These are phyloP conservation scores for Carallia brachiata DNA, from an alignment of 345 rosid species.

Conservation along the genomic window DNA sequence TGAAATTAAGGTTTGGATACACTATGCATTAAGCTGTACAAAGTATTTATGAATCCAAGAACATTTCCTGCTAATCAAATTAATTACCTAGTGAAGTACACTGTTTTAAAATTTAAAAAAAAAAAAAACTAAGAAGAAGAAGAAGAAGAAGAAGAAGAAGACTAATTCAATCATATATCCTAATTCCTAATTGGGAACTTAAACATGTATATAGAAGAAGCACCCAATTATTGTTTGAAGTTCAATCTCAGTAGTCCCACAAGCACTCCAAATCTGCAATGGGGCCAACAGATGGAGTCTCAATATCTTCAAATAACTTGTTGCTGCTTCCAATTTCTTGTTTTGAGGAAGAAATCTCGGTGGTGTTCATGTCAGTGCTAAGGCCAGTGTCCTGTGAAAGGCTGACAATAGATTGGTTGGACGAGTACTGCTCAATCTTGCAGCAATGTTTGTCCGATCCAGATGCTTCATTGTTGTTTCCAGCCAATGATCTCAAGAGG, in stretches of 20 bases:
- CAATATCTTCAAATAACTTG: slow-evolving; percentile 28
- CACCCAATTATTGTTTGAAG: neutral
- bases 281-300: slow-evolving; percentile 18
- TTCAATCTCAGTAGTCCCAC: slow-evolving; percentile 35
- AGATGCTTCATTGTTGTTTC: slow-evolving; percentile 4
- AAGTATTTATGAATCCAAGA: slow-evolving; percentile 25
- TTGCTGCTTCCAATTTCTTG: slow-evolving; percentile 29
- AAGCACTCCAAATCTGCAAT: slow-evolving; percentile 39
- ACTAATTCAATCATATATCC: slow-evolving; percentile 12
- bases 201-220: slow-evolving; percentile 4
- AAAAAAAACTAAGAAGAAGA: too few relatives aligned
- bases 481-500: slow-evolving; percentile 26
- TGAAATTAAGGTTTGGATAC: slow-evolving; percentile 22
- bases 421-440: slow-evolving; percentile 57
- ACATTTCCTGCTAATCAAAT: slow-evolving; percentile 17
- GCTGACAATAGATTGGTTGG: slow-evolving; percentile 52
- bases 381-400: slow-evolving; percentile 62
- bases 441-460: slow-evolving; percentile 21
- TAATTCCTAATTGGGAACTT: slow-evolving; percentile 14
- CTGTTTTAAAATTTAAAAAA: slow-evolving; percentile 4
- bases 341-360: slow-evolving; percentile 60
- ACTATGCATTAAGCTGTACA: slow-evolving; percentile 34
- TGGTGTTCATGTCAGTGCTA: slow-evolving; percentile 44
- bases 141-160: neutral
- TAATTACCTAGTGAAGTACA: slow-evolving; percentile 9